These are phyloP conservation scores for Vigna nakashimae DNA, from an alignment of 306 rosid species.

Conservation along the genomic window DNA sequence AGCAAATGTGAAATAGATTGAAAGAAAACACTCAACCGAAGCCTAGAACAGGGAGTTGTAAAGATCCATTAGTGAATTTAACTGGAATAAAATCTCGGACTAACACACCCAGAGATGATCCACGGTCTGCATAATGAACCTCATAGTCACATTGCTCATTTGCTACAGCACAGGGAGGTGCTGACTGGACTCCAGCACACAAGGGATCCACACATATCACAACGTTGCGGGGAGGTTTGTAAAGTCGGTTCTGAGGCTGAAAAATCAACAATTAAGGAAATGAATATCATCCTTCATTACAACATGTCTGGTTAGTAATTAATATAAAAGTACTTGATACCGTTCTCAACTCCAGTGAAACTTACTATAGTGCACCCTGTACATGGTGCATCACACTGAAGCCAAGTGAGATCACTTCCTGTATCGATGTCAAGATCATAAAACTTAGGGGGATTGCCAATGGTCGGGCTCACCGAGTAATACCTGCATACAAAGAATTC, in stretches of 20 bases:
- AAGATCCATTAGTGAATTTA: conserved; percentile 52
- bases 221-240: conserved; percentile 57
- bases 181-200: conserved; percentile 50
- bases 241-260: conserved; percentile 64
- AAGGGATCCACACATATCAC: conserved; percentile 58
- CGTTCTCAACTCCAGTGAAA: background rate
- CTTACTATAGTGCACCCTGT: conserved; percentile 67
- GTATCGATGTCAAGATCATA: conserved; percentile 79
- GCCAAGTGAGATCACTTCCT: conserved; percentile 94
- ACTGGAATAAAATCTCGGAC: conserved; percentile 61
- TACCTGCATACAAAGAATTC: conserved; percentile 45
- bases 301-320: background rate
- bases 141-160: conserved; percentile 67
- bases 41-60: conserved; percentile 49
- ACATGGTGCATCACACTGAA: conserved; percentile 89
- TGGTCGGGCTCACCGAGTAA: conserved; percentile 52
- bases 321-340: background rate
- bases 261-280: conserved; percentile 7
- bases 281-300: background rate
- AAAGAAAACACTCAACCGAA: conserved; percentile 71
- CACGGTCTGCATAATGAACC: conserved; percentile 67
- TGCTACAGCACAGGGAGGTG: conserved; percentile 37
- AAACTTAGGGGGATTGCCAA: conserved; percentile 72
- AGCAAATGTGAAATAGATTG: background rate
- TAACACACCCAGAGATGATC: conserved; percentile 68